phyloP scores from a whole-genome alignment of 1,284 basidiomycete species.

The Heterobasidion annosum region DNA sequence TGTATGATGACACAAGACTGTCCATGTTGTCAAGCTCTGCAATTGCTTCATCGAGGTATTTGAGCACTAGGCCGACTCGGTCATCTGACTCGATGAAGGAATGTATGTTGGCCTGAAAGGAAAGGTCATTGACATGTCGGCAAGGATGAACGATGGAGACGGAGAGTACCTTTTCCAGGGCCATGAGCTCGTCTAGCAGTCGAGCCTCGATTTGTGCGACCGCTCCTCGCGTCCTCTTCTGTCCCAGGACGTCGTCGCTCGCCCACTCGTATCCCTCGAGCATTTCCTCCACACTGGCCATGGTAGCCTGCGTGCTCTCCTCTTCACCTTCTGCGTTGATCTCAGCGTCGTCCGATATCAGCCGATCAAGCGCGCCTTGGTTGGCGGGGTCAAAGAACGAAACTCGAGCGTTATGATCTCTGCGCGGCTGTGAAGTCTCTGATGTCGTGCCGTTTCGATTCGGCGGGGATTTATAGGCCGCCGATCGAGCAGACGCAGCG shows the following conservation, averaged over 20 bases:
- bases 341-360: slow-evolving; percentile 43
- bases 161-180: slow-evolving; percentile 75
- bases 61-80: slow-evolving; percentile 79
- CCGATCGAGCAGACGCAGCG: slow-evolving; percentile 2
- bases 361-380: slow-evolving; percentile 63
- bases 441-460: slow-evolving; percentile 10
- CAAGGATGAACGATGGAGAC: background rate
- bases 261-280: slow-evolving; percentile 97
- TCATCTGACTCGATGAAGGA: slow-evolving; percentile 93
- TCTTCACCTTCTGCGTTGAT: slow-evolving; percentile 55
- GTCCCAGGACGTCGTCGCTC: slow-evolving; percentile 56
- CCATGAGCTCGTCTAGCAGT: slow-evolving; percentile 79
- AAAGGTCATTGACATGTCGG: slow-evolving; percentile 5
- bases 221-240: slow-evolving; percentile 57
- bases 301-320: slow-evolving; percentile 70
- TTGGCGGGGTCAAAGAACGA: slow-evolving; percentile 76
- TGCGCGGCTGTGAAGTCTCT: slow-evolving; percentile 23
- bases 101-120: slow-evolving; percentile 83
- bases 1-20: slow-evolving; percentile 80
- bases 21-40: slow-evolving; percentile 84
- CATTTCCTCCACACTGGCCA: slow-evolving; percentile 95
- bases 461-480: slow-evolving; percentile 11
- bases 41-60: slow-evolving; percentile 83
- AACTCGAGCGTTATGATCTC: slow-evolving; percentile 60
- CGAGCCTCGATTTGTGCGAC: slow-evolving; percentile 85